These are phyloP conservation scores for Acacia acuminata DNA, from an alignment of 306 rosid species.

Conservation along the genomic window DNA sequence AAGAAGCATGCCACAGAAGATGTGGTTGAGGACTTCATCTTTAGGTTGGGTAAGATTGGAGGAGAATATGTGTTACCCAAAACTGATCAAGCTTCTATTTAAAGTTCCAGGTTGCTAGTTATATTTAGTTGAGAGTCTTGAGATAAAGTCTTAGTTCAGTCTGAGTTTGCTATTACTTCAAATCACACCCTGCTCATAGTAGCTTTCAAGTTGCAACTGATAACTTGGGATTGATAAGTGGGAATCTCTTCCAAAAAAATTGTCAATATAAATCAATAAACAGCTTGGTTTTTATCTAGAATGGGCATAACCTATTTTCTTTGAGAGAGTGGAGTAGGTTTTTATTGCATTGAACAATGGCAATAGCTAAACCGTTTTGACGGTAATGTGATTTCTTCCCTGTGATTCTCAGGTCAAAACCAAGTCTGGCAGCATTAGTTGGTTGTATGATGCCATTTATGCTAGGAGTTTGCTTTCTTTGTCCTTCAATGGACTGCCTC, in stretches of 20 bases:
- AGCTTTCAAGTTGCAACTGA: neutral
- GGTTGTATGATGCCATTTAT: slow-evolving; percentile 86
- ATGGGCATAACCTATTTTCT: neutral
- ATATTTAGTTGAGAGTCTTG: neutral
- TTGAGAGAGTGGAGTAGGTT: neutral
- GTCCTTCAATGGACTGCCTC: slow-evolving; percentile 88
- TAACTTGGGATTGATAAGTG: neutral
- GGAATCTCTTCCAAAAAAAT: neutral
- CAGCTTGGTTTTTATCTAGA: neutral
- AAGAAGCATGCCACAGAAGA: neutral
- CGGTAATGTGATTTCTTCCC: neutral
- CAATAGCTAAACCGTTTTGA: neutral
- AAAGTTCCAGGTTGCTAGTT: too few species aligned
- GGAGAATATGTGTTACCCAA: neutral
- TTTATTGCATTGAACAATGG: neutral
- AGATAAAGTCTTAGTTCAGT: neutral
- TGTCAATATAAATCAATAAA: neutral
- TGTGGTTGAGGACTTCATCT: neutral
- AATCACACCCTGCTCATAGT: neutral
- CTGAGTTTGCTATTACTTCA: neutral
- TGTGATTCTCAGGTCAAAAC: slow-evolving; percentile 62
- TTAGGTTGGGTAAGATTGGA: neutral
- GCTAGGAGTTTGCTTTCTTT: slow-evolving; percentile 86
- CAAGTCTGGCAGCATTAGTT: slow-evolving; percentile 72
- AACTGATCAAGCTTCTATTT: neutral